Base-by-base conservation (phyloP, 1,139 yeast species). In the Citeromyces hawaiiensis region DNA sequence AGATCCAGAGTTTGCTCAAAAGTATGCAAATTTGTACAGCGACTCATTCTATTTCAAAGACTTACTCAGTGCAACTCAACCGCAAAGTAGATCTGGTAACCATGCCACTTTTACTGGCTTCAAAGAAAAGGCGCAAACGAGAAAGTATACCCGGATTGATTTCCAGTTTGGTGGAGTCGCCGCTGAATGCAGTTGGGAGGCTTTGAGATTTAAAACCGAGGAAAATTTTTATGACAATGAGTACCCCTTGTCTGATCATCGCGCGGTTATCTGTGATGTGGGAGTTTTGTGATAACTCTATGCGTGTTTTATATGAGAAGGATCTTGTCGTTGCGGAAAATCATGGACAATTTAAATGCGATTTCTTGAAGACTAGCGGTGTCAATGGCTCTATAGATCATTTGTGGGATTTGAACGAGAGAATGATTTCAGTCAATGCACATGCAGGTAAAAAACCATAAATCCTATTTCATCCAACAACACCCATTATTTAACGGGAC, bases 61-160 rank as follows among this genome's bases (percentile, higher is more conserved):
- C 40, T 40, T 56, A 4, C 39, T 50, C 21, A 44, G 38, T 3
- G 38, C 44, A 14, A 49, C 52, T 3, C 47, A 45, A 7, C 47
- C 44, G 2, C 43, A 47, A 14, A 45, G 43, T 37, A 53, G 56
- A 51, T 47, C 48, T 41, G 59, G 63, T 4, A 51, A 57, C 39
- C 51, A 53, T 33, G 50, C 59, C 4, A 66, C 72, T 2, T 63
- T 57, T 46, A 60, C 68, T 4, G 72, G 72, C 1, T 69, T 67
- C 46, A 52, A 55, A 37, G 47, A 53, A 1, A 48, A 48, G 37
- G 58, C 53, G 33, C 48, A 48, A 21, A 50, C 52, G 4, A 51
- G 56, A 17, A 62, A 57, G 35, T 61, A 57, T 37, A 51, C 60
- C 29, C 63, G 71, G 56, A 51, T 61, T 30, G 59, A 59, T 36